phyloP scores from a whole-genome alignment of 768 basidiomycete genomes.

The Suillus paluster region DNA sequence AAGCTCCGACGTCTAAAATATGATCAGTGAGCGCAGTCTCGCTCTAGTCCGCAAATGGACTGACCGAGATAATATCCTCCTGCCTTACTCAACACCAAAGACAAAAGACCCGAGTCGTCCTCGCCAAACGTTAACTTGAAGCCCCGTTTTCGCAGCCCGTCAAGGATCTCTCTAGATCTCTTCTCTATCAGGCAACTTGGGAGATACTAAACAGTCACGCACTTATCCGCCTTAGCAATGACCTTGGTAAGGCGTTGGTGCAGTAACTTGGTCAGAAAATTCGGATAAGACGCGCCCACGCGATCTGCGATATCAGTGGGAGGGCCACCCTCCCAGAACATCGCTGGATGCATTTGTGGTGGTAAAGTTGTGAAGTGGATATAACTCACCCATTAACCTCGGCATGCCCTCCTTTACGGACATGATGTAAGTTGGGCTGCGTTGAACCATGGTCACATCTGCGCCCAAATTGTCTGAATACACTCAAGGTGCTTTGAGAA shows the following conservation, averaged over 20 bases:
- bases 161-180: slow-evolving; percentile 49
- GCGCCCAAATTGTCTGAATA: background rate
- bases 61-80: slow-evolving; percentile 74
- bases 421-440: slow-evolving; percentile 59
- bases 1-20: slow-evolving; percentile 42
- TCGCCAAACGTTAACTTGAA: slow-evolving; percentile 59
- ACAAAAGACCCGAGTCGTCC: slow-evolving; percentile 54
- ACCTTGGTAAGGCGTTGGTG: slow-evolving; percentile 42
- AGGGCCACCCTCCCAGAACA: slow-evolving; percentile 50
- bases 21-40: background rate
- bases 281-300: slow-evolving; percentile 52
- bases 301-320: slow-evolving; percentile 59
- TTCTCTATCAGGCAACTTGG: background rate
- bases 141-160: slow-evolving; percentile 58
- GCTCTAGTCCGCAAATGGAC: slow-evolving; percentile 4
- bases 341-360: background rate
- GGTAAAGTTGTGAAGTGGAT: slow-evolving; percentile 18
- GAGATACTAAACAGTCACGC: slow-evolving; percentile 15
- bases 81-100: slow-evolving; percentile 49
- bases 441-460: slow-evolving; percentile 55
- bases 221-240: slow-evolving; percentile 64
- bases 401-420: slow-evolving; percentile 45
- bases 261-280: slow-evolving; percentile 28
- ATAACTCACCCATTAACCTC: slow-evolving; percentile 21
- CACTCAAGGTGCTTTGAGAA: background rate